Percentiles rank a stretch among this genome's conserved stretches.
phyloP scores from a whole-genome alignment of 768 basidiomycete species.

The Ramaria sp. region DNA sequence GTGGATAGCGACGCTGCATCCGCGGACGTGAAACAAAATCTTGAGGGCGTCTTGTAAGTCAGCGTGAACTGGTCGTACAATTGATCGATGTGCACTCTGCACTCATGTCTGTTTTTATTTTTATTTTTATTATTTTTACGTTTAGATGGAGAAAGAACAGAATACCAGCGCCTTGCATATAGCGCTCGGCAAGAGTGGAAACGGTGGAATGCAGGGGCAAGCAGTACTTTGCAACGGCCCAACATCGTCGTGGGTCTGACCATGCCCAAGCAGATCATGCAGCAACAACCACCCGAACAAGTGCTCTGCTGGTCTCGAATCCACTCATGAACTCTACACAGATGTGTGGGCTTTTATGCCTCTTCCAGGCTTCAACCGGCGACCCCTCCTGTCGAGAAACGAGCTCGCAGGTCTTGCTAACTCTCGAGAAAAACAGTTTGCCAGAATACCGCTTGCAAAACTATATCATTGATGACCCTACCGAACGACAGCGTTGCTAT shows the following conservation, averaged over 20 bases:
- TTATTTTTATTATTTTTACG: not conserved
- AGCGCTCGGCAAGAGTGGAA: not conserved
- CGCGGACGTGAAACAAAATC: not conserved
- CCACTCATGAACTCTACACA: not conserved
- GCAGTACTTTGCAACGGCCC: not conserved
- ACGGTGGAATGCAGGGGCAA: not conserved
- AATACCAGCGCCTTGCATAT: not conserved
- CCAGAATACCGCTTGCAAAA: not conserved
- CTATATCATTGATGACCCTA: not conserved
- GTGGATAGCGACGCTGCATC: not conserved
- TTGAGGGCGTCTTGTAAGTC: not conserved
- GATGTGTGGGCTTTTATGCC: not conserved
- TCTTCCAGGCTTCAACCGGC: not conserved
- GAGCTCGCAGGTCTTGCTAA: not conserved
- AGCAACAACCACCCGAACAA: not conserved
- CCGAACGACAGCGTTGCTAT: not conserved
- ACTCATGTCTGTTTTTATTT: too few relatives aligned
- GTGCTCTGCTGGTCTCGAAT: not conserved
- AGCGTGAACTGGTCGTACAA: not conserved
- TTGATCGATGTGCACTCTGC: not conserved
- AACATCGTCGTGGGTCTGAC: not conserved
- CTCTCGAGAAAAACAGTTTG: not conserved
- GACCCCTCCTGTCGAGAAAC: not conserved
- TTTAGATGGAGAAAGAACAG: not conserved
- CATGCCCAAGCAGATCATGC: not conserved